Evolutionary conservation across 2,329 filamentous ascomycete species (phyloP).

Genomic region (Talaromyces sp.): DNA sequence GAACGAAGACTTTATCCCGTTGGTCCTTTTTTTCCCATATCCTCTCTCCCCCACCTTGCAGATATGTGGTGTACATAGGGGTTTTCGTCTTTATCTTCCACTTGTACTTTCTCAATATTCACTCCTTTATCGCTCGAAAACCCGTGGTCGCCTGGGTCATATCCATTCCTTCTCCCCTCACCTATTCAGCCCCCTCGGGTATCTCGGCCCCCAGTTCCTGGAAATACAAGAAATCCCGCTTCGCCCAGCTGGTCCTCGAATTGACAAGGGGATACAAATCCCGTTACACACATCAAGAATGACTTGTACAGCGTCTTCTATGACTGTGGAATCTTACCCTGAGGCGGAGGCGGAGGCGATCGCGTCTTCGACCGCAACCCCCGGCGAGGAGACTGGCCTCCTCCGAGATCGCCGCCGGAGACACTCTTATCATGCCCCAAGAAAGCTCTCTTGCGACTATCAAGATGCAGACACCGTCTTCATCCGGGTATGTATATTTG

Average conservation of each 20-base stretch:
- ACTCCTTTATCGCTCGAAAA: not conserved
- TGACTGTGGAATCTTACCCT: slow-evolving; percentile 43
- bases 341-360: slow-evolving; percentile 22
- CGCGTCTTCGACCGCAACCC: slow-evolving; percentile 32
- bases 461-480: slow-evolving; percentile 49
- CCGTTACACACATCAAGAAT: slow-evolving; percentile 23
- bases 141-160: too few relatives aligned
- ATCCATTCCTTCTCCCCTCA: not conserved
- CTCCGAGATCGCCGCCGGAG: slow-evolving; percentile 45
- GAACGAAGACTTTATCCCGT: slow-evolving; percentile 8
- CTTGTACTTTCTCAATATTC: slow-evolving; percentile 1
- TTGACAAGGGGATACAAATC: not conserved
- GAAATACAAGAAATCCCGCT: not conserved
- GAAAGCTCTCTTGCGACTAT: slow-evolving; percentile 47
- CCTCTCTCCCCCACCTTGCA: slow-evolving; percentile 10
- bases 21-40: slow-evolving; percentile 7
- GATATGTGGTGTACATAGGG: slow-evolving; percentile 15
- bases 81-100: not conserved
- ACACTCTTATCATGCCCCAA: slow-evolving; percentile 49
- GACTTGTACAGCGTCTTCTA: slow-evolving; percentile 44
- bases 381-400: slow-evolving; percentile 36
- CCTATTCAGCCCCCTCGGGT: not conserved
- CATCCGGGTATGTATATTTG: slow-evolving; percentile 39
- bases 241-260: not conserved
- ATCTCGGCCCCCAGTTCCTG: slow-evolving; percentile 2